These are phyloP conservation scores for Fomitopsis schrenkii DNA, from an alignment of 1,284 basidiomycete species.

Conservation along the genomic window DNA sequence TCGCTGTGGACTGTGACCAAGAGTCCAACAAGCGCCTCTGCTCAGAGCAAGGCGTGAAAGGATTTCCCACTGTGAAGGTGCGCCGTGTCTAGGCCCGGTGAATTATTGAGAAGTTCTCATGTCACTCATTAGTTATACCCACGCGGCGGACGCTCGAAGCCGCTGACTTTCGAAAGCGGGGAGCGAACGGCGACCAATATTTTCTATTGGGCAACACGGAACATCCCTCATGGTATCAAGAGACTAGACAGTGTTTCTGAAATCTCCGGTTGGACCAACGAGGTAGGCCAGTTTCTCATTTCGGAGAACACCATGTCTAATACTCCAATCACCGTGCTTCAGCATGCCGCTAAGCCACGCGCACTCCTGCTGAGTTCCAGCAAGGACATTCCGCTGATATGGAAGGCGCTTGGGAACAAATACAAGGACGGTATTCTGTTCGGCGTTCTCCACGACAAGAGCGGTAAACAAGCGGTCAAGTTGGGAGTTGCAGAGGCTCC, in stretches of 20 bases:
- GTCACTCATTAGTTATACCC: conserved; percentile 59
- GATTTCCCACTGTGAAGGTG: conserved; percentile 91
- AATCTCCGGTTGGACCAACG: conserved; percentile 56
- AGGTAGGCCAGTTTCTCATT: conserved; percentile 35
- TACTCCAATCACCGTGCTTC: background rate
- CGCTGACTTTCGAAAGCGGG: conserved; percentile 66
- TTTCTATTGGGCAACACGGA: conserved; percentile 72
- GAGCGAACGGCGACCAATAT: conserved; percentile 74
- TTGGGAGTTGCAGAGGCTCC: conserved; percentile 52
- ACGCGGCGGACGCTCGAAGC: conserved; percentile 57
- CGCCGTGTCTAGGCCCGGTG: conserved; percentile 10
- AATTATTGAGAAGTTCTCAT: conserved; percentile 1
- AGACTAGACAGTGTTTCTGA: conserved; percentile 62
- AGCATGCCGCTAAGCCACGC: conserved; percentile 57
- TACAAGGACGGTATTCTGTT: conserved; percentile 65
- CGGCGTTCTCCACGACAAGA: conserved; percentile 65
- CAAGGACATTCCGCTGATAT: conserved; percentile 78
- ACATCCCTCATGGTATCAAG: conserved; percentile 66
- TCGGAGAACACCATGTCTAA: background rate
- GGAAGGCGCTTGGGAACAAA: conserved; percentile 81
- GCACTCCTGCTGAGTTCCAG: conserved; percentile 74
- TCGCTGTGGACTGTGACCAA: conserved; percentile 91
- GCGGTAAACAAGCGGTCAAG: conserved; percentile 51
- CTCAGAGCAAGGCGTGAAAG: conserved; percentile 81
- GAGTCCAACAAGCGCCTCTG: conserved; percentile 80